A percentile compares a stretch with the other conserved stretches of the same genome.
Conservation (phyloP, 2,329 filamentous ascomycete species). For the Acrodontium crateriforme region DNA sequence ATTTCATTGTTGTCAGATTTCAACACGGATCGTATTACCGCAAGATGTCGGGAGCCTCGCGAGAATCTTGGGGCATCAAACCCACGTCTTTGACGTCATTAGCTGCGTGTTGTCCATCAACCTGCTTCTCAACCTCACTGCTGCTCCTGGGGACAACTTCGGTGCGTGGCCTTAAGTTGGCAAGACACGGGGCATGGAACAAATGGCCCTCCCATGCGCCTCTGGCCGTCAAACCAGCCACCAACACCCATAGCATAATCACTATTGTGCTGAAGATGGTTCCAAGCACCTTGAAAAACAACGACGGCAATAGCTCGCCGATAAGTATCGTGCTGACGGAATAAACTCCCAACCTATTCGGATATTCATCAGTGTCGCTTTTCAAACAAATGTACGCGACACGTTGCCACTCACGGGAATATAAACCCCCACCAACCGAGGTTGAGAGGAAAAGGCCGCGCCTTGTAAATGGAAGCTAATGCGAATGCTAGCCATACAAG, state of each 20-base stretch:
- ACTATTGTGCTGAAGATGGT: conserved; percentile 41
- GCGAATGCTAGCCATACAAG: conserved; percentile 43
- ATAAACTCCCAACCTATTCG: conserved; percentile 45
- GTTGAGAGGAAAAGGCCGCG: conserved; percentile 42
- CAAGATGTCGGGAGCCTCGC: no score
- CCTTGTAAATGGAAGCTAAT: conserved; percentile 34
- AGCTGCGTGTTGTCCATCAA: no score
- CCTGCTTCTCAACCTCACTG: conserved; percentile 5
- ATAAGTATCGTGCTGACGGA: conserved; percentile 35
- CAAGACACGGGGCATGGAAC: conserved; percentile 41
- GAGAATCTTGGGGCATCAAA: no score
- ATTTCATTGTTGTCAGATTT: no score
- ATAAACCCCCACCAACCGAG: conserved; percentile 51
- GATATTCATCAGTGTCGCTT: no score
- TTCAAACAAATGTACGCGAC: no score
- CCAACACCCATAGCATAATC: conserved; percentile 42
- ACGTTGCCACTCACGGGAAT: no score
- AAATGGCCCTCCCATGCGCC: conserved; percentile 36
- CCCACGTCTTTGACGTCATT: no score
- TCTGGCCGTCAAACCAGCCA: conserved; percentile 35
- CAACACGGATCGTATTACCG: no score
- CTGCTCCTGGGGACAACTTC: conserved; percentile 1
- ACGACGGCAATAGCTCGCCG: conserved; percentile 38
- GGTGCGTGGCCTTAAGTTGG: conserved; percentile 7
- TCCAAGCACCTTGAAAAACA: conserved; percentile 43